Evolutionary conservation across 371 early-diverging fungal genomes (phyloP), one percentile per base, ranked within the genome.

Genomic region (Encephalitozoon hellem): DNA sequence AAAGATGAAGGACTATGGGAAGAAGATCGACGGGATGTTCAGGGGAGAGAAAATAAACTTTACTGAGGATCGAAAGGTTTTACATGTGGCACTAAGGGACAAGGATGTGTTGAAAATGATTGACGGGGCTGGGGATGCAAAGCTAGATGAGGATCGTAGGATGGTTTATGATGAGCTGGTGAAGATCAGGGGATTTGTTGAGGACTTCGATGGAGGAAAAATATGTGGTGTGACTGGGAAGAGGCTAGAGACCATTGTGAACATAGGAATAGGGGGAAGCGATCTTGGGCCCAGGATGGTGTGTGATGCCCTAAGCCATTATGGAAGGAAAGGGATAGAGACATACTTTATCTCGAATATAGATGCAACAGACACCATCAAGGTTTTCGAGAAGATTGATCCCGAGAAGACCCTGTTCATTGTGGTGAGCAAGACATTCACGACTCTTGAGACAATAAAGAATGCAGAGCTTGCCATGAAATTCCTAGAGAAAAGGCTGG

Each of bases 221-320:
- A 93, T 96, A 92, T 90, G 87, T 82, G 94, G 97, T 38, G 92
- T 91, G 82, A 92, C 95, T 28, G 95, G 95, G 79, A 89, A 94
- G 85, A 79, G 83, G 45, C 92, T 97, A 80, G 91, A 91, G 52
- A 93, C 93, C 77, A 86, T 97, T 42, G 93, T 97, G 82, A 95
- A 95, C 87, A 95, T 96, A 84, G 97, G 98, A 82, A 97, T 97
- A 81, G 98, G 97, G 81, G 98, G 97, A 80, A 94, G 94, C n/a
- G 97, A 97, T 86, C 88, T 97, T 54, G 98, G 98, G 34, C 98
- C 98, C 21, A 92, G 93, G 72, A 93, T 96, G 94, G 95, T 94
- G 34, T 93, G 93, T 26, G 92, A 94, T 85, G 94, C 98, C 8
- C 87, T 97, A 80, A 91, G 92, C 87, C 90, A 89, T 34, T 95